Evolutionary conservation across 2,329 filamentous ascomycete species (phyloP), one percentile per base, ranked within the genome.

Genomic region (Trichoderma atroviride): DNA sequence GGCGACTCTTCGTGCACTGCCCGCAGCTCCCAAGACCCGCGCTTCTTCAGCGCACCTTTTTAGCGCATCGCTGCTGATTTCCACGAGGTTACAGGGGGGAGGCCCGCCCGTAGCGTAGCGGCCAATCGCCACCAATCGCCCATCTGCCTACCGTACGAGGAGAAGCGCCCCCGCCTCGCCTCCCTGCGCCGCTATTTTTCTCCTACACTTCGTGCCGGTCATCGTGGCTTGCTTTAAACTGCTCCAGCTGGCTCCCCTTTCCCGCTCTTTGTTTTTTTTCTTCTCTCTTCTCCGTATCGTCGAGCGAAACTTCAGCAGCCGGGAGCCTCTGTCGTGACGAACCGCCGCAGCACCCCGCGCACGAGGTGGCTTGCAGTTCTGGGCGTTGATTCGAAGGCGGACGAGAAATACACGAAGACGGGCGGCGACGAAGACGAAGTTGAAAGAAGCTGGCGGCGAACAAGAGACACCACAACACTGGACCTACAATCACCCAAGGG

Each of bases 21-120:
- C 40, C 67, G 33, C 50, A 37, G 43, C 43, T 22, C 43, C 43
- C 43, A 50, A 50, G 22, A 24, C 35, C 14, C 35, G 22, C 60
- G 47, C 61, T 64, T 62, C 68, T 69, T 64, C 68, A 69, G 68
- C 58, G 50, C 60, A 65, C 68, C 29, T 58, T 64, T 69, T 58
- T 69, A 69, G 68, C 60, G 60, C 68, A 64, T 69, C 52, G 35
- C 27, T 27, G 68, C 59, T 58, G 68, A 43, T 63, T 64, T 57
- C 68, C 68, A 69, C 68, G 68, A 64, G 68, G 60, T 40, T 64
- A 64, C 68, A 69, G 68, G 68, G 67, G 67, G 50, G 62, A 50
- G 53, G 37, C 57, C 60, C 27, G 31, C 68, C 24, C 47, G 47
- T 50, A 50, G 53, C 29, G 40, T 50, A 50, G 53, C 29, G 40